phyloP scores from a whole-genome alignment of 1,284 basidiomycete genomes.

The Papiliotrema laurentii region DNA sequence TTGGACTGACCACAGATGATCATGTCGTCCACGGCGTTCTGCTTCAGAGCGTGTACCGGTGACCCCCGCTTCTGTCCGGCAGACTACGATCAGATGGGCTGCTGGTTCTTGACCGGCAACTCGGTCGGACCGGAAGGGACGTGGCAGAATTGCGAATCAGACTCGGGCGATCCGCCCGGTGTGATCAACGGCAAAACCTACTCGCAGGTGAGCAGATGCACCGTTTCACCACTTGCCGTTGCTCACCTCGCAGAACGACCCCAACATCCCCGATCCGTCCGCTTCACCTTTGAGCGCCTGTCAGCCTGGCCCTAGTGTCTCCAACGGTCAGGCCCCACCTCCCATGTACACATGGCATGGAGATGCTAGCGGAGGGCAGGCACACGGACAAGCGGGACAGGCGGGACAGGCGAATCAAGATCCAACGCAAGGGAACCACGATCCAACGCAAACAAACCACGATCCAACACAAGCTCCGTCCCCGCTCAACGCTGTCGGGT shows the following conservation, averaged over 20 bases:
- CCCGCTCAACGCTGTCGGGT: no score
- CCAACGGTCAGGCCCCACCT: slow-evolving; percentile 18
- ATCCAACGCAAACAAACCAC: no score
- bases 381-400: neutral
- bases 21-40: slow-evolving; percentile 30
- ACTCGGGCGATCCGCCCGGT: slow-evolving; percentile 29
- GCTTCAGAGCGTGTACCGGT: slow-evolving; percentile 33
- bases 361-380: neutral
- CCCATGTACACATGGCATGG: slow-evolving; percentile 14
- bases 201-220: slow-evolving; percentile 12
- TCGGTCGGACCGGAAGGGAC: slow-evolving; percentile 22
- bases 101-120: slow-evolving; percentile 29
- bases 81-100: slow-evolving; percentile 30
- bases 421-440: no score
- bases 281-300: slow-evolving; percentile 3
- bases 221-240: neutral
- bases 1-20: slow-evolving; percentile 18
- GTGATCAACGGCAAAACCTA: slow-evolving; percentile 22
- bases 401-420: neutral
- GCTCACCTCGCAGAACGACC: neutral
- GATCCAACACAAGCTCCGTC: no score
- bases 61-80: slow-evolving; percentile 30
- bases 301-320: slow-evolving; percentile 5
- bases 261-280: slow-evolving; percentile 3
- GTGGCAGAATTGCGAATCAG: slow-evolving; percentile 29